Evolutionary conservation across 352 stramenopile genomes (phyloP), one percentile per base, ranked within the genome.

Genomic region (Pythium dissimile): DNA sequence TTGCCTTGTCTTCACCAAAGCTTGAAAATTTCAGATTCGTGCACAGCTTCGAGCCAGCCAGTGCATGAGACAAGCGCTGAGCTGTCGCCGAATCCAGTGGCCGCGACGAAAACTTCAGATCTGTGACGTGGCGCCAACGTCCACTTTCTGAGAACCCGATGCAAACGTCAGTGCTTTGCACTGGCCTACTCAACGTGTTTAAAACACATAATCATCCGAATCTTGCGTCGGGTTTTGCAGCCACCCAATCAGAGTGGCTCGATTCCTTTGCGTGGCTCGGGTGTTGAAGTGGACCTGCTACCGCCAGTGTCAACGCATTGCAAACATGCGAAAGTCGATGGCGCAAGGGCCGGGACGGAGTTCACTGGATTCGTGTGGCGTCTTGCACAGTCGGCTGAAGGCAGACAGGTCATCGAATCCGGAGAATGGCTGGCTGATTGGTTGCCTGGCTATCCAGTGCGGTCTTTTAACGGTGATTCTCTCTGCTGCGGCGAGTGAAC

Each of bases 31-130:
- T n/a, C n/a, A n/a, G n/a, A n/a, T n/a, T n/a, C n/a, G n/a, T n/a
- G n/a, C n/a, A n/a, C n/a, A n/a, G n/a, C n/a, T n/a, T n/a, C n/a
- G n/a, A 16, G 34, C 44, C 44, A 51, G 44, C 27, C 16, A 45
- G 23, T 56, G 26, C 51, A 59, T 59, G 39, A 42, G 41, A 49
- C 41, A 59, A 49, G 27, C 41, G 24, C 35, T 28, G 41, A 5
- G 21, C 34, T 23, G 8, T 2, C 50, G n/a, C 23, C 9, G 11
- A 3, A 42, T 48, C 24, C 24, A n/a, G 24, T 47, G 26, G 26
- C 26, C 50, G 42, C 27, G 18, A 26, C 18, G 13, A 41, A 16
- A 52, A 31, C 52, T 60, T 60, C 52, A 60, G 52, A 37, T 60
- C 27, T 60, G 52, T 60, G 52, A 60, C 52, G 52, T 60, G 52